phyloP scores from a whole-genome alignment of 768 basidiomycete species.

The Lactarius quietus region DNA sequence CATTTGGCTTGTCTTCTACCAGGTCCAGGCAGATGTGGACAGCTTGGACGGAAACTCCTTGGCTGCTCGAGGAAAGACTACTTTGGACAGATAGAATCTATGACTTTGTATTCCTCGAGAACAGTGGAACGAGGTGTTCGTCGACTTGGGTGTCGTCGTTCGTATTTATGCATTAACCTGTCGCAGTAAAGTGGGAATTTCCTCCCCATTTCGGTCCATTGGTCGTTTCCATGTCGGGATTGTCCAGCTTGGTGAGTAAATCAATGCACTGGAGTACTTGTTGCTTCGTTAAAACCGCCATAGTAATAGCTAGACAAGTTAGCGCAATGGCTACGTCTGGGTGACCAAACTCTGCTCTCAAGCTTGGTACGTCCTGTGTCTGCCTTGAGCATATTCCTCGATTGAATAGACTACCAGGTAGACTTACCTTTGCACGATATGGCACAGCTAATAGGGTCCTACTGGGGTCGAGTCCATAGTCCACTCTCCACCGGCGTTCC shows the following conservation, averaged over 20 bases:
- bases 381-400: no score
- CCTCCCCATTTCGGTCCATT: constrained; percentile 34
- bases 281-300: constrained; percentile 37
- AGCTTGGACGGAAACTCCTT: constrained; percentile 48
- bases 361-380: constrained; percentile 40
- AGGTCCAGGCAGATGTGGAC: constrained; percentile 50
- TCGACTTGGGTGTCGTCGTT: constrained; percentile 37
- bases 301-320: constrained; percentile 52
- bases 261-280: constrained; percentile 41
- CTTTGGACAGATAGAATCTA: constrained; percentile 43
- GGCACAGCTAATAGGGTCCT: constrained; percentile 36
- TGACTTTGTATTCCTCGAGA: constrained; percentile 36
- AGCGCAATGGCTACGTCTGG: constrained; percentile 42
- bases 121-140: constrained; percentile 33
- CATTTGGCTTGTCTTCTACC: constrained; percentile 36
- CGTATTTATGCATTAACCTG: constrained; percentile 40
- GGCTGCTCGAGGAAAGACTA: constrained; percentile 50
- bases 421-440: no score
- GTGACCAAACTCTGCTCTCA: constrained; percentile 44
- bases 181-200: constrained; percentile 33
- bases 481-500: constrained; percentile 45
- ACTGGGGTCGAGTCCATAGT: constrained; percentile 43
- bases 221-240: constrained; percentile 39
- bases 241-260: constrained; percentile 39
- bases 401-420: no score